phyloP scores from a whole-genome alignment of 1,284 basidiomycete species.

The Cystodermella granulosa region DNA sequence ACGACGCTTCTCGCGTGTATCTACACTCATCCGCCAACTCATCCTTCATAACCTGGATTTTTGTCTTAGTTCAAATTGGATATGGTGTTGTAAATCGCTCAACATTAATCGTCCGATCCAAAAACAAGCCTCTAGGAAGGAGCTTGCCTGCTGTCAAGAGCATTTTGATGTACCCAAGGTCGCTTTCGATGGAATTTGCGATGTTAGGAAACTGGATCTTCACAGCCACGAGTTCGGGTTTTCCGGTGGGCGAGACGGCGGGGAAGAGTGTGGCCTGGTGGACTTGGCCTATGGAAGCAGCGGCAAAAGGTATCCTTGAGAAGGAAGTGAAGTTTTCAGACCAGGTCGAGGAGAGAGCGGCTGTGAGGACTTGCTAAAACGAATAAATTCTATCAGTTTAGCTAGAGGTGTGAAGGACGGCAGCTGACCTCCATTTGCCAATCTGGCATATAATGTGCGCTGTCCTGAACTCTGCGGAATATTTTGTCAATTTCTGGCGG shows the following conservation, averaged over 20 bases:
- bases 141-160: slow-evolving; percentile 76
- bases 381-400: too few relatives aligned
- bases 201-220: slow-evolving; percentile 98
- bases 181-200: slow-evolving; percentile 78
- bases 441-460: slow-evolving; percentile 97
- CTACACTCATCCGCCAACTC: slow-evolving; percentile 96
- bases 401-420: slow-evolving; percentile 1
- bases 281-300: slow-evolving; percentile 96
- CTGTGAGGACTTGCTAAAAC: slow-evolving; percentile 66
- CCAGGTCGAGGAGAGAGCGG: slow-evolving; percentile 79
- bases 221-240: slow-evolving; percentile 69
- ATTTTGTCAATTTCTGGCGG: slow-evolving; percentile 88
- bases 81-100: neutral
- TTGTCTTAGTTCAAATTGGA: neutral
- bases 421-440: slow-evolving; percentile 88
- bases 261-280: slow-evolving; percentile 68
- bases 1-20: slow-evolving; percentile 83
- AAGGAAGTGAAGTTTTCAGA: slow-evolving; percentile 68
- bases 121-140: slow-evolving; percentile 83
- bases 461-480: slow-evolving; percentile 87
- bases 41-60: slow-evolving; percentile 73
- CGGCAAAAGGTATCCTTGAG: slow-evolving; percentile 85
- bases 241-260: slow-evolving; percentile 43
- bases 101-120: slow-evolving; percentile 76
- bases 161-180: slow-evolving; percentile 82